Percentiles rank a stretch among this genome's conserved stretches.
Conservation (phyloP, 495 filamentous ascomycete species). For the Xylona heveae region DNA sequence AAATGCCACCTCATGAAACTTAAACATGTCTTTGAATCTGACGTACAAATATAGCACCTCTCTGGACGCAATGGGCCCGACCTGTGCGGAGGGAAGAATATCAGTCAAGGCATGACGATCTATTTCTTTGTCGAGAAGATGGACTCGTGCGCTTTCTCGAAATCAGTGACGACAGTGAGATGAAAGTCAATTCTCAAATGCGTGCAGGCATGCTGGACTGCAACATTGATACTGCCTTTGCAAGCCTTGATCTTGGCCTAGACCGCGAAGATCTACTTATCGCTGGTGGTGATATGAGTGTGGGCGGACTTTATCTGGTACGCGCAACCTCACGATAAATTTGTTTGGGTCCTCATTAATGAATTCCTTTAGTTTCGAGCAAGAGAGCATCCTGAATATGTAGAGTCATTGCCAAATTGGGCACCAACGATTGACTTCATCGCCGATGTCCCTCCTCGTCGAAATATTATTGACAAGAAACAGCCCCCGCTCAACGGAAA, state of each 20-base stretch:
- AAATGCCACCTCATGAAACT: too few species aligned
- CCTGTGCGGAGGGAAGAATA: slow-evolving; percentile 39
- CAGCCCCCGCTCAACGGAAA: slow-evolving; percentile 2
- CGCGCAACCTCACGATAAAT: slow-evolving; percentile 11
- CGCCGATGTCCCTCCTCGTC: slow-evolving; percentile 18
- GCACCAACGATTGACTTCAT: slow-evolving; percentile 55
- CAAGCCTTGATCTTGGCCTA: slow-evolving; percentile 26
- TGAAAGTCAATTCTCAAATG: slow-evolving; percentile 23
- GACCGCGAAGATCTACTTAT: slow-evolving; percentile 52
- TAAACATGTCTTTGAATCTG: too few species aligned
- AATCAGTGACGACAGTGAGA: slow-evolving; percentile 27
- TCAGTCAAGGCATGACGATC: slow-evolving; percentile 37
- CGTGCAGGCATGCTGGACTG: slow-evolving; percentile 36
- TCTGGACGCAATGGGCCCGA: slow-evolving; percentile 49
- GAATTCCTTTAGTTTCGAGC: slow-evolving; percentile 14
- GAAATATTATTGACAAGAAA: slow-evolving; percentile 9
- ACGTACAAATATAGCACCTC: slow-evolving; percentile 9
- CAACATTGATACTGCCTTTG: slow-evolving; percentile 44
- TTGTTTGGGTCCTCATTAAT: too few species aligned
- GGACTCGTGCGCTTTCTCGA: slow-evolving; percentile 49
- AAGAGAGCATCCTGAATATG: slow-evolving; percentile 24
- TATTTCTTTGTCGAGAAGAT: slow-evolving; percentile 66
- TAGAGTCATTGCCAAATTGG: slow-evolving; percentile 56
- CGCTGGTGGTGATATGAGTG: slow-evolving; percentile 59
- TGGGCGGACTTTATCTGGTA: slow-evolving; percentile 57